These are phyloP conservation scores for Sclerotinia trifoliorum DNA, from an alignment of 2,329 filamentous ascomycete genomes.

Conservation along the genomic window DNA sequence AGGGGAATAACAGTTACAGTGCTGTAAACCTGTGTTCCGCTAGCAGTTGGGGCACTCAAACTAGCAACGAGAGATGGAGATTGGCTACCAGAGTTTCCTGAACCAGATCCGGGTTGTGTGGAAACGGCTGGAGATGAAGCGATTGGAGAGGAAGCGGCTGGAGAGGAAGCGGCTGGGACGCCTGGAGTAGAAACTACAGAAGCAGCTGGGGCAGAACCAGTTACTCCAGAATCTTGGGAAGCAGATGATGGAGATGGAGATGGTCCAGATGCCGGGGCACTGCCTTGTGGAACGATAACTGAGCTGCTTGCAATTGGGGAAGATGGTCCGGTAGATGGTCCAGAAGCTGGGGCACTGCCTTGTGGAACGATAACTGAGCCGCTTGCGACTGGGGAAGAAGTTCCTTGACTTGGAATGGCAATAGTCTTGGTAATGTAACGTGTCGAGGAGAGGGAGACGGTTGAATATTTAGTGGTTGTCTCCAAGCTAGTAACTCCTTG, in stretches of 20 bases:
- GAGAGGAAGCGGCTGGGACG: neutral
- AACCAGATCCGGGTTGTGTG: neutral
- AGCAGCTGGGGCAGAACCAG: conserved; percentile 1
- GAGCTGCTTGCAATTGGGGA: neutral
- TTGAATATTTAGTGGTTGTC: conserved; percentile 4
- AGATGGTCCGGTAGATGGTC: neutral
- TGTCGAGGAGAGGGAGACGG: neutral
- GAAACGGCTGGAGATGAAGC: neutral
- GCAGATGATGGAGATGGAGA: neutral
- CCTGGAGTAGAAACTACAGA: neutral
- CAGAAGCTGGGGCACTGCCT: conserved; percentile 3
- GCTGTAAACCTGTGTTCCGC: neutral
- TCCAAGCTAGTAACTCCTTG: neutral
- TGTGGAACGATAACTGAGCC: neutral
- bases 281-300: neutral
- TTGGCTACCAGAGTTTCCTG: conserved; percentile 9
- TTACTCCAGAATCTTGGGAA: neutral
- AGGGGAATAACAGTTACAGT: conserved; percentile 17
- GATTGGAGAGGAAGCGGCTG: neutral
- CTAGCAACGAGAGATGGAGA: conserved; percentile 11
- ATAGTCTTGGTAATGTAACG: neutral
- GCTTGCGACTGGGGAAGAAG: neutral
- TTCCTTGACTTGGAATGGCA: neutral
- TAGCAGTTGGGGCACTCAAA: neutral
- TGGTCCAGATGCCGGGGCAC: neutral